Evolutionary conservation across 257 asterid genomes (phyloP).

Genomic region (Solanum okadae): DNA sequence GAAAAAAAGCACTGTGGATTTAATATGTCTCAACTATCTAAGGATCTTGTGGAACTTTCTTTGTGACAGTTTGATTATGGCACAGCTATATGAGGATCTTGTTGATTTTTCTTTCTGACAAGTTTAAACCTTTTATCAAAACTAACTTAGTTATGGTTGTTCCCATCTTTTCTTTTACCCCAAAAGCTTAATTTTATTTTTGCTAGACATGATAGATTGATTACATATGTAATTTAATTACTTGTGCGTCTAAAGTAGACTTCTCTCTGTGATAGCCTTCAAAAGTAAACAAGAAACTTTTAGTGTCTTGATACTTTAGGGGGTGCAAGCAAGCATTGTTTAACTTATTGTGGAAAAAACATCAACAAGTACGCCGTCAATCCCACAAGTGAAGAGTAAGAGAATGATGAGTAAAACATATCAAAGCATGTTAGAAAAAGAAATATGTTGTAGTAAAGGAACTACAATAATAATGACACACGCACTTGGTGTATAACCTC

Average conservation of each 20-base stretch:
- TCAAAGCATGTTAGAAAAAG: background rate
- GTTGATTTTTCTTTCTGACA: background rate
- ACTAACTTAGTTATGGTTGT: background rate
- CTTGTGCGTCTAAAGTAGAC: background rate
- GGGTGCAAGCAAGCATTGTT: background rate
- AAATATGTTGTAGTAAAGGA: background rate
- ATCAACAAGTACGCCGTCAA: background rate
- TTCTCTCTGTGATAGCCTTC: background rate
- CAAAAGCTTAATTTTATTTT: background rate
- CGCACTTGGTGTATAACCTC: too few relatives aligned
- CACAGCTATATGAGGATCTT: background rate
- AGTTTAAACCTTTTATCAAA: background rate
- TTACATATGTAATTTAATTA: background rate
- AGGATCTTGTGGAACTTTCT: background rate
- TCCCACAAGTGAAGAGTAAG: background rate
- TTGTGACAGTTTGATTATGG: background rate
- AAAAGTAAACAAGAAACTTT: background rate
- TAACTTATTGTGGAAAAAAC: background rate
- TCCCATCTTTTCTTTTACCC: background rate
- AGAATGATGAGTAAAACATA: background rate
- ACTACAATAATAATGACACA: background rate
- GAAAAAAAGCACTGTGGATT: background rate
- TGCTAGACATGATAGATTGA: background rate
- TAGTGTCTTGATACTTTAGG: background rate
- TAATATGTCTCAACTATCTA: background rate